phyloP scores from a whole-genome alignment of 768 basidiomycete species.

The Saitozyma podzolica region DNA sequence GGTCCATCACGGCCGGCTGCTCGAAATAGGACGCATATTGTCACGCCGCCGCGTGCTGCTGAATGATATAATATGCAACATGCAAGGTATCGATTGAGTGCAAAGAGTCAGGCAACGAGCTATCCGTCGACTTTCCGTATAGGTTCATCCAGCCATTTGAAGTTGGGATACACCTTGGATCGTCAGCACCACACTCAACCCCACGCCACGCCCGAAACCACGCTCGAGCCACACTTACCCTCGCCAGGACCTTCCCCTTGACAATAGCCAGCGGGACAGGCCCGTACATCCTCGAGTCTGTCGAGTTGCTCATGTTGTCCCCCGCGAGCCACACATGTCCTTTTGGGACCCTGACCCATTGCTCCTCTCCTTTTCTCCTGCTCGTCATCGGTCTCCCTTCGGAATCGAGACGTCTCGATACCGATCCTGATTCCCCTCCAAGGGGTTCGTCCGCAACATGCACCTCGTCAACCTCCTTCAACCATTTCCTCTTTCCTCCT shows the following conservation, averaged over 20 bases:
- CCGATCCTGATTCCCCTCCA: constrained; percentile 5
- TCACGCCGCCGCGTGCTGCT: too few species aligned
- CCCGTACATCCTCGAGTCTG: constrained; percentile 89
- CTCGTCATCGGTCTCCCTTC: constrained; percentile 20
- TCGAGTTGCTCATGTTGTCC: constrained; percentile 78
- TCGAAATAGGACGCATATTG: too few species aligned
- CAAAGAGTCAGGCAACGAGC: too few species aligned
- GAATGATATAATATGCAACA: too few species aligned
- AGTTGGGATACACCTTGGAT: constrained; percentile 30
- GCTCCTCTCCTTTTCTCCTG: constrained; percentile 56
- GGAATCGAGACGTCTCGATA: constrained; percentile 6
- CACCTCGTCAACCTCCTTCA: constrained; percentile 14
- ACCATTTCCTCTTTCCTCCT: constrained; percentile 24
- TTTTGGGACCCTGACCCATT: constrained; percentile 69
- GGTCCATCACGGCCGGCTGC: too few species aligned
- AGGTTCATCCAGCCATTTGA: constrained; percentile 24
- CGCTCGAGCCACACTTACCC: constrained; percentile 27
- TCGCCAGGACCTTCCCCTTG: constrained; percentile 49
- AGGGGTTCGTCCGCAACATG: constrained; percentile 1
- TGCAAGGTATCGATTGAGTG: too few species aligned
- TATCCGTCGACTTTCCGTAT: too few species aligned
- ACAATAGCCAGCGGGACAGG: constrained; percentile 65
- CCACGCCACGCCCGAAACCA: not conserved
- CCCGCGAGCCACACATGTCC: constrained; percentile 90
- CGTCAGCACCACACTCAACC: not conserved